Evolutionary conservation across 331 rosid genomes (phyloP), one percentile per base, ranked within the genome.

Genomic region (Rosa hybrid): DNA sequence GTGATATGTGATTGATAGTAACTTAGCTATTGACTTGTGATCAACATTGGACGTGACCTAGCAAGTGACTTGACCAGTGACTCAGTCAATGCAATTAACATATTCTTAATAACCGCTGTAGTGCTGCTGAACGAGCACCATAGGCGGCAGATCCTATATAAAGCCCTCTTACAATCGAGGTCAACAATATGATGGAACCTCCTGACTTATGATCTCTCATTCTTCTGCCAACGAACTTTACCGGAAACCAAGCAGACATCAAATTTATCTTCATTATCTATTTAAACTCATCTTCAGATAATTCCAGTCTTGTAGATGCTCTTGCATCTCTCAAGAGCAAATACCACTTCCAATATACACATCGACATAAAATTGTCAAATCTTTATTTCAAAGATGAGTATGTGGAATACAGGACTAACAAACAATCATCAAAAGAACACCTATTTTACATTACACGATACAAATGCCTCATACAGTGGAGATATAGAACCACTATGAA

Each of bases 21-120:
- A 34, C 38, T 34, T 34, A 34, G 38, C 4, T 34, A 34, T 0
- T 34, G 3, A 34, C 38, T 34, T 34, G 4, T 34, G 38, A 34
- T 34, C 38, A 34, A 34, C 38, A 34, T 34, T 34, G 38, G 38
- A 34, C 38, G 38, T 34, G 38, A 34, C 38, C 38, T 34, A 34
- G 4, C 38, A 34, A 34, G 38, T 34, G 38, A 34, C 38, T 34
- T 34, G 38, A 34, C 38, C 38, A 34, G 38, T 34, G 38, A 34
- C 38, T 34, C 38, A 34, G 38, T 34, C 38, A 34, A 34, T 25
- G n/a, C 77, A 67, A 53, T 51, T 65, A 7, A 42, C 87, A 74
- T 86, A 92, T 96, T 89, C 94, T 82, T 34, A 80, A 94, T 82
- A 94, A 81, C 77, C 91, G 97, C 84, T 89, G 93, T 45, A 90